Conservation (phyloP, 78 protist genomes). For the Protostelium mycophagum region DNA sequence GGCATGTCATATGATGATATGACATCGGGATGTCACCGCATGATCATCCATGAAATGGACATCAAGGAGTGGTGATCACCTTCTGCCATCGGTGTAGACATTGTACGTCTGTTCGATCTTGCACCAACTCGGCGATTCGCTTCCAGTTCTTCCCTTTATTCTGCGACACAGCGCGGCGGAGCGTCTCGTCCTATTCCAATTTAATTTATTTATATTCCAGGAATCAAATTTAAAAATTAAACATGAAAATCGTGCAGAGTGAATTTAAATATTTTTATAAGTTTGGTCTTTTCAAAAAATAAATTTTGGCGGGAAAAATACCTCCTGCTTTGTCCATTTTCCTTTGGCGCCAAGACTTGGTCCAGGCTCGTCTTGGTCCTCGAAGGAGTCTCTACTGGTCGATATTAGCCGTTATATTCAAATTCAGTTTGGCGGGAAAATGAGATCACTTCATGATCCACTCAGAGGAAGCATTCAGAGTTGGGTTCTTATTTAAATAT, state of each 20-base stretch:
- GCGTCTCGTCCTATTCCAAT: conserved; percentile 57
- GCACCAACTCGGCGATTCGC: conserved; percentile 70
- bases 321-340: not conserved
- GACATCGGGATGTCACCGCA: too few relatives aligned
- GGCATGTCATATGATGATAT: too few relatives aligned
- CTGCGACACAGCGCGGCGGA: conserved; percentile 55
- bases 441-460: too few relatives aligned
- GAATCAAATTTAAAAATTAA: too few relatives aligned
- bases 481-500: too few relatives aligned
- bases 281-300: too few relatives aligned
- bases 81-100: conserved; percentile 89
- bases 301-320: too few relatives aligned
- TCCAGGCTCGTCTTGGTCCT: not conserved
- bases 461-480: too few relatives aligned
- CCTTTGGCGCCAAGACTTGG: not conserved
- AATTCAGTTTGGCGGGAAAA: conserved; percentile 2
- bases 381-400: not conserved
- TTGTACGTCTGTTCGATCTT: conserved; percentile 76
- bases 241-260: too few relatives aligned
- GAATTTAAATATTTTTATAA: too few relatives aligned
- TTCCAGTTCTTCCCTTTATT: conserved; percentile 85
- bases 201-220: too few relatives aligned
- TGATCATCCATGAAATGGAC: too few relatives aligned
- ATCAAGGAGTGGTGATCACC: conserved; percentile 19
- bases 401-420: not conserved